phyloP scores from a whole-genome alignment of 257 asterid genomes.

The Leptodermis oblonga region DNA sequence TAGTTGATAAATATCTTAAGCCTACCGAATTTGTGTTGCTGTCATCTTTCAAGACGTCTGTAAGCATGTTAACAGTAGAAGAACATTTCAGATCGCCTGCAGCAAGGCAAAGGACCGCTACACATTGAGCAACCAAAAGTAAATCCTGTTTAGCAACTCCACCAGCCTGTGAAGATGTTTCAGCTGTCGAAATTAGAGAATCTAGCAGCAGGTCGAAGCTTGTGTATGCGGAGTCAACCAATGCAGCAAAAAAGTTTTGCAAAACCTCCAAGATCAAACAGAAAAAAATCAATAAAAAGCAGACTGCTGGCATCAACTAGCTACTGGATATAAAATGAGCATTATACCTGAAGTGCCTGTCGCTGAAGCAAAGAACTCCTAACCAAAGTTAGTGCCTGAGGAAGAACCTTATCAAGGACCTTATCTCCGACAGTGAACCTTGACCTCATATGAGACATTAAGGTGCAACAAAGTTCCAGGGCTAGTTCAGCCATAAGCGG shows the following conservation, averaged over 20 bases:
- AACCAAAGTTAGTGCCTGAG: constrained; percentile 80
- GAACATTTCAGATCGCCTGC: constrained; percentile 76
- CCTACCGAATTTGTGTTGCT: constrained; percentile 76
- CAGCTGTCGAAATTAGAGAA: constrained; percentile 92
- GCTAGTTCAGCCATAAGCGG: constrained; percentile 97
- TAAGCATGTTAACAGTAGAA: constrained; percentile 88
- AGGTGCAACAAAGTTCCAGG: constrained; percentile 84
- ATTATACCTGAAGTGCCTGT: constrained; percentile 91
- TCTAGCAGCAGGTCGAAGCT: constrained; percentile 89
- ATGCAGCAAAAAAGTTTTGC: constrained; percentile 77
- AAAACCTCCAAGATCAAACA: constrained; percentile 63
- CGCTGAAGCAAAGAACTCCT: constrained; percentile 96
- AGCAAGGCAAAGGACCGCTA: constrained; percentile 98
- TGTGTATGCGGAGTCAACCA: constrained; percentile 88
- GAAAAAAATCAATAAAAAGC: constrained; percentile 21
- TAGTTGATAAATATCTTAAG: too few relatives aligned
- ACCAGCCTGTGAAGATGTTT: constrained; percentile 77
- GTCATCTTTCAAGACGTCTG: constrained; percentile 79
- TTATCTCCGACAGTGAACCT: constrained; percentile 84
- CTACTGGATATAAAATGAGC: constrained; percentile 12
- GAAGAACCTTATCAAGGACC: too few relatives aligned
- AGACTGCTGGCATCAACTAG: constrained; percentile 18
- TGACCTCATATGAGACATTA: constrained; percentile 95
- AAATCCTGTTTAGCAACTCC: constrained; percentile 96
- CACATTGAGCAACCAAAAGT: constrained; percentile 90